Base-by-base conservation (phyloP, 78 protist genomes). In the Guillardia theta region DNA sequence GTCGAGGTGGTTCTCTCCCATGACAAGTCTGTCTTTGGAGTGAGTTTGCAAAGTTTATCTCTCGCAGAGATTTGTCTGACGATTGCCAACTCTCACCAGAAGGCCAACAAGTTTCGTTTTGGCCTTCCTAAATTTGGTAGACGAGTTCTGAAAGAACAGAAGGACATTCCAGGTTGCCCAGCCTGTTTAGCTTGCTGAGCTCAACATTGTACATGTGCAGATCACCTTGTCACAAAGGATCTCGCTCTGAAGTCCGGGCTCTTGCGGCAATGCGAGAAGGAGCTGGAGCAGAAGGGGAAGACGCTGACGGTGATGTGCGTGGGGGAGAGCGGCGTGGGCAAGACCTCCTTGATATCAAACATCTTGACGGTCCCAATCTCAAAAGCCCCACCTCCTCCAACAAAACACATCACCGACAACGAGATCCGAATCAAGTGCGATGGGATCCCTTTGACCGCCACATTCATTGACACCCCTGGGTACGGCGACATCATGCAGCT, bases 281-380 rank as follows among this genome's bases (percentile, higher is more conserved):
- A 43, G 48, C 50, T 78, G 1, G 24, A 12, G 15, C 21, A 8
- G 6, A 24, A 30, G 0, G 90, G 90, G 18, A 2, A 36, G 33
- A 6, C 43, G 33, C 18, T 78, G 48, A 78, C 18, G 30, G 33
- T 78, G 43, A 78, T 78, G 90, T 78, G 90, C 24, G 90, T 78
- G 10, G 90, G 90, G 9, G 90, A 78, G 33, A 78, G 90, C 90
- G 90, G 90, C 0, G 48, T 43, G 0, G 90, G 90, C 24, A 78
- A 78, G 44, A 43, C 90, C 4, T 24, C 90, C 4, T 50, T 78
- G n/a, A 78, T 78, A 3, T 78, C 90, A 45, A 78, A 78, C 8
- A 78, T 78, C 48, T 78, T 78, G 1, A 18, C 18, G n/a, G 90
- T 43, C n/a, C 90, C 90, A 12, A 19, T 78, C 24, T 10, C 39